Percentiles rank a stretch among this genome's conserved stretches.
Evolutionary conservation across 352 stramenopile species (phyloP).

Genomic region (Phytophthora uliginosa): DNA sequence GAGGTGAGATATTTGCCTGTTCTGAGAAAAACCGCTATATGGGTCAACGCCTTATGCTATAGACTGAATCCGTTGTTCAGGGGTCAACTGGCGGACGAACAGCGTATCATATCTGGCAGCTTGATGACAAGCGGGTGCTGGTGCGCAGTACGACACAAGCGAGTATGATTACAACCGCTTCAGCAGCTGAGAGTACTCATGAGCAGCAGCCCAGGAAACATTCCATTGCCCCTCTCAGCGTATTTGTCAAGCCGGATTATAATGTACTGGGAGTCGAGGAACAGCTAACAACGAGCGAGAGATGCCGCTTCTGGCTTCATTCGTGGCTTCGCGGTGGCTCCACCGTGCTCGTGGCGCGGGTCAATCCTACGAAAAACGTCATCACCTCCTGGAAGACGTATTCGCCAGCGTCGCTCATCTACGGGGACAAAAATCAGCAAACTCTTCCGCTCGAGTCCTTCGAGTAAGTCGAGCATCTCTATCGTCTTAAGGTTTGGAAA

Average conservation of each 20-base stretch:
- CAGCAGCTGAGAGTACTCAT: not conserved
- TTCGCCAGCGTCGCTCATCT: conserved; percentile 55
- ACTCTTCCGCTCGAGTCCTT: conserved; percentile 52
- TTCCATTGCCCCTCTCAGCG: conserved; percentile 42
- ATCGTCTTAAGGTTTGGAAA: not conserved
- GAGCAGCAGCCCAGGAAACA: conserved; percentile 8
- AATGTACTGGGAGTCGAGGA: conserved; percentile 60
- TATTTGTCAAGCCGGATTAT: conserved; percentile 85
- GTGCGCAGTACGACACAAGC: conserved; percentile 62
- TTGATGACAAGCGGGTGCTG: conserved; percentile 65
- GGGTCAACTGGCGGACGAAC: conserved; percentile 37
- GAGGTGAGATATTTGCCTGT: conserved; percentile 28
- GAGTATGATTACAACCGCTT: not conserved
- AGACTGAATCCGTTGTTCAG: conserved; percentile 31
- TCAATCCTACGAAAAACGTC: conserved; percentile 43
- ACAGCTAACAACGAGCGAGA: conserved; percentile 68
- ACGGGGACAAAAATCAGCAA: conserved; percentile 42
- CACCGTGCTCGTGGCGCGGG: conserved; percentile 53
- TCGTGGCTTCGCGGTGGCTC: conserved; percentile 82
- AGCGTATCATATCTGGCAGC: conserved; percentile 77
- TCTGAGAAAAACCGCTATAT: not conserved
- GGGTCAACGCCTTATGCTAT: not conserved
- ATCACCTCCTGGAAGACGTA: conserved; percentile 61
- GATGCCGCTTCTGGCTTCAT: conserved; percentile 76
- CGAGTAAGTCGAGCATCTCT: conserved; percentile 50